Conservation (phyloP, 2,329 filamentous ascomycete genomes). For the Colletotrichum sp. region DNA sequence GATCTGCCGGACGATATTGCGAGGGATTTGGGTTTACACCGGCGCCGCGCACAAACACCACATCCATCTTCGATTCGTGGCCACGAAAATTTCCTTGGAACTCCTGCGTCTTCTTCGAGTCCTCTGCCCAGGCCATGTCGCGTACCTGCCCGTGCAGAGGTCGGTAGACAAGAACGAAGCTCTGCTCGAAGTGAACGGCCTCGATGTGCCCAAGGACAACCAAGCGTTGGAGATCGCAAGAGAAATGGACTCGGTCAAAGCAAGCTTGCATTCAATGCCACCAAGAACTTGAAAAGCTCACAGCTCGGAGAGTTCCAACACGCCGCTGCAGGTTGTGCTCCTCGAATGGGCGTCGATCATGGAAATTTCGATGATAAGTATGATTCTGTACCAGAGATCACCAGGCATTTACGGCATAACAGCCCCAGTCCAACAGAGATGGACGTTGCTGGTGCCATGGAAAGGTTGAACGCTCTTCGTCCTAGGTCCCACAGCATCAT, state of each 20-base stretch:
- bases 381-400: not conserved
- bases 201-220: not conserved
- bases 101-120: slow-evolving; percentile 9
- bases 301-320: not conserved
- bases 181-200: not conserved
- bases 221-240: not conserved
- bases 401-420: not conserved
- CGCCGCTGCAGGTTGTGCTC: not conserved
- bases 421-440: not conserved
- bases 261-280: not conserved
- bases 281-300: not conserved
- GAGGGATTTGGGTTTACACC: not conserved
- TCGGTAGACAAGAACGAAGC: not conserved
- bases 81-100: not conserved
- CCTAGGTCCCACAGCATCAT: not conserved
- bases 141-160: not conserved
- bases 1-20: not conserved
- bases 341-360: not conserved
- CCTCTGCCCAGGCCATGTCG: not conserved
- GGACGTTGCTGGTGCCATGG: not conserved
- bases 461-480: slow-evolving; percentile 5
- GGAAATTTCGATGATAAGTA: not conserved
- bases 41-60: not conserved
- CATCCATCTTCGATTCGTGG: not conserved
- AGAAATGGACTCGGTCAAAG: not conserved